Percentiles rank a stretch among this genome's conserved stretches.
Evolutionary conservation across 345 rosid species (phyloP).

Genomic region (Salix caprea): DNA sequence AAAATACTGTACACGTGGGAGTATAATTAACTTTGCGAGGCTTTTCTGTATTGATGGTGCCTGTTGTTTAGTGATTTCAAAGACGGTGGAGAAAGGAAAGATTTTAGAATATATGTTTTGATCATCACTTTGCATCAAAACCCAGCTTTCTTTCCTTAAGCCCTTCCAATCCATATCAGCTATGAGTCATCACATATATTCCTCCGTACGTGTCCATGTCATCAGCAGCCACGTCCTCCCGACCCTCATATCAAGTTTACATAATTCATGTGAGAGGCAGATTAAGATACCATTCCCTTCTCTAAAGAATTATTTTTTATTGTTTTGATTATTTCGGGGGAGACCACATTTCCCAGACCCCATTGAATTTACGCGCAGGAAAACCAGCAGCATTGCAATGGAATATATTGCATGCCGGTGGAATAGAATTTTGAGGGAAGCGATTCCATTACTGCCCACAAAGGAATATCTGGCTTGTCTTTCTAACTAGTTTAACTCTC

Average conservation of each 20-base stretch:
- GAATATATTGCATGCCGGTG: conserved; percentile 37
- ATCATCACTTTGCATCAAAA: conserved; percentile 18
- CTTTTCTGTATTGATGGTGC: not conserved
- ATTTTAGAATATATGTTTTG: conserved; percentile 24
- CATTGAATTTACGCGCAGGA: conserved; percentile 23
- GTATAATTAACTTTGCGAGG: not conserved
- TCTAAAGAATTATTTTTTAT: not conserved
- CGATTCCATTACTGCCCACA: conserved; percentile 29
- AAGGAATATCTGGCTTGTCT: conserved; percentile 44
- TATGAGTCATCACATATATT: conserved; percentile 28
- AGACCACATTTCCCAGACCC: not conserved
- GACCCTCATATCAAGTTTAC: conserved; percentile 27
- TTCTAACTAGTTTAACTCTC: conserved; percentile 1
- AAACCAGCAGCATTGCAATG: conserved; percentile 18
- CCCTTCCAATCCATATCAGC: conserved; percentile 17
- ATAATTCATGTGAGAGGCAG: not conserved
- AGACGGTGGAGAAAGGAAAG: conserved; percentile 15
- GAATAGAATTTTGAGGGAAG: conserved; percentile 40
- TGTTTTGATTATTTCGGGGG: not conserved
- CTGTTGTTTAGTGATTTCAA: conserved; percentile 2
- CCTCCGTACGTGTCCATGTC: conserved; percentile 4
- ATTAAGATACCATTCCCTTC: conserved; percentile 38
- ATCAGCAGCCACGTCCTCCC: conserved; percentile 28
- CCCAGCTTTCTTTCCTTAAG: conserved; percentile 9
- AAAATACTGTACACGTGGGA: not conserved